These are phyloP conservation scores for Waitea zeae DNA, from an alignment of 1,284 basidiomycete species.

Conservation along the genomic window DNA sequence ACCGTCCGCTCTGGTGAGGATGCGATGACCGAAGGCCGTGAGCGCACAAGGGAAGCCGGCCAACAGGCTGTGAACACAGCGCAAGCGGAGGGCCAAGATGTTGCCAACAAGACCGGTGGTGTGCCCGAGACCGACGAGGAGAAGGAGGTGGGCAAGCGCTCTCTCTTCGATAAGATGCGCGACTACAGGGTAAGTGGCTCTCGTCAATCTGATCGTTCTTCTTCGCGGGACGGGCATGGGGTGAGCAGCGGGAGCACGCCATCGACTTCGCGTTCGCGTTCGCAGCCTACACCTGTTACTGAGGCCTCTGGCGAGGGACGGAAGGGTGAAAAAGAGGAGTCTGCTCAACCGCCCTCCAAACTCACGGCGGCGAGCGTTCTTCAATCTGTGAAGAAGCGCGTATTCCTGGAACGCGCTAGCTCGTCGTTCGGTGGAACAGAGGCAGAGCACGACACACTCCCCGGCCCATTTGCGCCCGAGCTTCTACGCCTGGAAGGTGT, in stretches of 20 bases:
- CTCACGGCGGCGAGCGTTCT: too few relatives aligned
- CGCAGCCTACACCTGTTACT: too few relatives aligned
- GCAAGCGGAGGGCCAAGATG: slow-evolving; percentile 15
- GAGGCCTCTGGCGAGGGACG: too few relatives aligned
- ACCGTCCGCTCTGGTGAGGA: slow-evolving; percentile 17
- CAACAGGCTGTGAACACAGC: slow-evolving; percentile 10
- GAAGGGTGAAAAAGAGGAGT: too few relatives aligned
- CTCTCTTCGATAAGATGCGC: slow-evolving; percentile 28
- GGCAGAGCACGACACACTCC: background rate
- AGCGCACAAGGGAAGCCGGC: slow-evolving; percentile 8
- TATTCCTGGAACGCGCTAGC: background rate
- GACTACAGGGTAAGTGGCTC: slow-evolving; percentile 15
- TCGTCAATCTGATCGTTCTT: background rate
- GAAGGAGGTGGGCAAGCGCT: slow-evolving; percentile 30
- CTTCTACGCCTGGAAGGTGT: background rate
- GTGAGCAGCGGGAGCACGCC: too few relatives aligned
- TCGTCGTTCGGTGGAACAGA: background rate
- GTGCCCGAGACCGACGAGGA: slow-evolving; percentile 20
- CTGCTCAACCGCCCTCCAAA: too few relatives aligned
- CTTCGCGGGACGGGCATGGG: too few relatives aligned
- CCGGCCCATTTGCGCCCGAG: background rate
- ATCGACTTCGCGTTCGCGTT: background rate
- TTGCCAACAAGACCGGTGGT: slow-evolving; percentile 14
- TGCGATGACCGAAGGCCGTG: slow-evolving; percentile 9
- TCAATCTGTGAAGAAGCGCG: too few relatives aligned